Evolutionary conservation across 2,329 filamentous ascomycete species (phyloP).

Genomic region (Talaromyces sp.): DNA sequence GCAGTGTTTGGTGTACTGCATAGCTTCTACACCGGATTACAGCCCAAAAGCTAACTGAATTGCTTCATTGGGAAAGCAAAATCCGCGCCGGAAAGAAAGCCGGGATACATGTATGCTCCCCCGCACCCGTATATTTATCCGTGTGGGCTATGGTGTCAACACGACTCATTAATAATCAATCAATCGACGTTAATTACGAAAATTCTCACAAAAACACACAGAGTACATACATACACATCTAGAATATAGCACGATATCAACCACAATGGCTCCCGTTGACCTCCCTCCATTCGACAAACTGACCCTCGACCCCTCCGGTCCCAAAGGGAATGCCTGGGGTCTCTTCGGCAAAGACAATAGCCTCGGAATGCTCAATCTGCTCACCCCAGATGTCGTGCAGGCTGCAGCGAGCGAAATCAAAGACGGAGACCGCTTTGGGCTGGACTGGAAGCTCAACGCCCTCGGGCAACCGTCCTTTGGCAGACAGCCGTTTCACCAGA

Average conservation of each 20-base stretch:
- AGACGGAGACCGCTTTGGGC: constrained; percentile 52
- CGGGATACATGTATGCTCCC: neutral
- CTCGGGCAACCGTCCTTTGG: constrained; percentile 54
- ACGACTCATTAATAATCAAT: neutral
- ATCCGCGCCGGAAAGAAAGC: constrained; percentile 6
- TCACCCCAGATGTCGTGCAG: constrained; percentile 52
- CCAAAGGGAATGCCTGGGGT: constrained; percentile 36
- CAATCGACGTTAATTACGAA: neutral
- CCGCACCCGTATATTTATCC: neutral
- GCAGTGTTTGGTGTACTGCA: neutral
- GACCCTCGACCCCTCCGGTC: constrained; percentile 12
- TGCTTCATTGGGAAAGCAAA: neutral
- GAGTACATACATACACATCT: neutral
- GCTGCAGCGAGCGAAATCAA: constrained; percentile 50
- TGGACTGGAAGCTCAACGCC: constrained; percentile 58
- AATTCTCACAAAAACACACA: neutral
- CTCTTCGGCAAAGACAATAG: constrained; percentile 55
- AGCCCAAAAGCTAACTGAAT: neutral
- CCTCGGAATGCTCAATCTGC: constrained; percentile 58
- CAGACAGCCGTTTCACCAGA: constrained; percentile 52
- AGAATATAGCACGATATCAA: neutral
- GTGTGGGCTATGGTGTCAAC: neutral
- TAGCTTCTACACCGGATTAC: neutral
- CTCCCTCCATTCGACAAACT: constrained; percentile 11
- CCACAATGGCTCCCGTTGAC: constrained; percentile 5